Base-by-base conservation (phyloP, 176 grass and related monocot species). In the Juncus effusus region DNA sequence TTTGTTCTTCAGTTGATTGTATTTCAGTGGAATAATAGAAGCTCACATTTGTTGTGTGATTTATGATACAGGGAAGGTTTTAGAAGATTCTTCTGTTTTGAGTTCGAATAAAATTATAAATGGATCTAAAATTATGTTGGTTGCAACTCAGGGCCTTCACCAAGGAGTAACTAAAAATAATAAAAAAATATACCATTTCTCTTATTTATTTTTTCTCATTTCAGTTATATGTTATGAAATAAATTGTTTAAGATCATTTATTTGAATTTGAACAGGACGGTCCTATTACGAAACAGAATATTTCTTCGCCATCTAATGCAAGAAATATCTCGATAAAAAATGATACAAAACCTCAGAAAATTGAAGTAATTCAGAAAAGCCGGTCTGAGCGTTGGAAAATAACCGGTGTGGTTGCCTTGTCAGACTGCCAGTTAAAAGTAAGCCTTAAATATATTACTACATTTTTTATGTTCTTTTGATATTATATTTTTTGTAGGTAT, bases 71-170 rank as follows among this genome's bases (percentile, higher is more conserved):
- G 92, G 92, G 0, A 96, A 85, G 64, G 77, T 96, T 56, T 82
- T 96, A 42, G 63, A 69, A 35, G 87, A 96, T 36, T 59, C 69
- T 10, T 38, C 70, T 10, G 77, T 62, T 47, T 62, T 96, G 73
- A 86, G 65, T 52, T 91, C 82, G 66, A 58, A 85, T 70, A 74
- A 81, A 65, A 65, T 96, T 53, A 74, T 36, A 3, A 54, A 81
- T 61, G 82, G 92, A 75, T 88, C 87, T 56, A 96, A 96, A 74
- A 62, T 96, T 37, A 96, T 96, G 92, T 65, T 96, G 41, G 85
- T 96, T 63, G 92, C 92, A 5, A 79, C 84, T 56, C 84, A 88
- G 75, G 92, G 92, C 39, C 82, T 96, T 41, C 92, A 96, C 81
- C 92, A 96, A 68, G 92, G 92, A 78, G 92, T 96, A 91, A 77